Evolutionary conservation across 2,329 filamentous ascomycete genomes (phyloP).

Genomic region (Colletotrichum sp.): DNA sequence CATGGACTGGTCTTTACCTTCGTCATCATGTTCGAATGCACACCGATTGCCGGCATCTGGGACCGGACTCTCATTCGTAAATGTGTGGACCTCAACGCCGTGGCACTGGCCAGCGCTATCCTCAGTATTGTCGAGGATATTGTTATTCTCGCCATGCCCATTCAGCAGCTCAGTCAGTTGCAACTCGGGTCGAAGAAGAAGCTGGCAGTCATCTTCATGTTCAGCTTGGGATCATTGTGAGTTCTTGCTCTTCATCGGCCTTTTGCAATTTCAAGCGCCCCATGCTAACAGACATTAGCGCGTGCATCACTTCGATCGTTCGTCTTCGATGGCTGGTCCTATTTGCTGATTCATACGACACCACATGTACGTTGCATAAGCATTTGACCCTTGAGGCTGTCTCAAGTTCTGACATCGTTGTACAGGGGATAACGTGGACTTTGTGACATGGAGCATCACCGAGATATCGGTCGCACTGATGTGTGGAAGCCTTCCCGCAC

Average conservation of each 20-base stretch:
- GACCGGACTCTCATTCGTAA: constrained; percentile 7
- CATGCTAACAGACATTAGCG: not conserved
- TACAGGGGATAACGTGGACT: constrained; percentile 31
- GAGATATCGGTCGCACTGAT: constrained; percentile 40
- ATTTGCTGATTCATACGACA: not conserved
- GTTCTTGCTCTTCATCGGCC: not conserved
- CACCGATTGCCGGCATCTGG: constrained; percentile 21
- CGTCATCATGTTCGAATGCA: constrained; percentile 25
- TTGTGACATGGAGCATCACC: constrained; percentile 34
- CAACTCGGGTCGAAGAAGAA: constrained; percentile 15
- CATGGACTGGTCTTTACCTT: constrained; percentile 25
- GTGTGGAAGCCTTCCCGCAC: constrained; percentile 46
- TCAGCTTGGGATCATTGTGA: constrained; percentile 24
- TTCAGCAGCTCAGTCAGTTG: constrained; percentile 15
- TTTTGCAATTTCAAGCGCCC: not conserved
- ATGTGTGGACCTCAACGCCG: constrained; percentile 15
- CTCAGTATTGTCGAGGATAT: constrained; percentile 23
- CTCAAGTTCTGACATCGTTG: not conserved
- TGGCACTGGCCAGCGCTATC: constrained; percentile 10
- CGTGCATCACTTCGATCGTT: constrained; percentile 21
- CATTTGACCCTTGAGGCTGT: not conserved
- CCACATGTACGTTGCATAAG: not conserved
- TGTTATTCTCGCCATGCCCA: constrained; percentile 19
- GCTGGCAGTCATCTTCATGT: constrained; percentile 18
- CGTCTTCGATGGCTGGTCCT: constrained; percentile 16